Conservation (phyloP, 306 rosid genomes). For the Sophora flavescens region DNA sequence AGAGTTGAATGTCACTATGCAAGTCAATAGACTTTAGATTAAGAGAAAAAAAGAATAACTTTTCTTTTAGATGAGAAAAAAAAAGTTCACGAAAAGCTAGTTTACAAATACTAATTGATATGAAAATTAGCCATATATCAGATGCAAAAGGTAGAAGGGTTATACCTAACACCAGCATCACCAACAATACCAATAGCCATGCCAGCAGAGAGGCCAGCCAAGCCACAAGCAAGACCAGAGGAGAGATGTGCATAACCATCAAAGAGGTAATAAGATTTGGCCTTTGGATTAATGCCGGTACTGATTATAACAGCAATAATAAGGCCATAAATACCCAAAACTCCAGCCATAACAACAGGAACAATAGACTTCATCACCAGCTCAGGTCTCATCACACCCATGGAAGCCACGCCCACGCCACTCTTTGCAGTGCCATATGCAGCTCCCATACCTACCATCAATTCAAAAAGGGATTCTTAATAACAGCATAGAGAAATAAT, state of each 20-base stretch:
- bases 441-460: slow-evolving; percentile 86
- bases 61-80: too few relatives aligned
- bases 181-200: slow-evolving; percentile 95
- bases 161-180: slow-evolving; percentile 91
- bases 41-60: neutral
- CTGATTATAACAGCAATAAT: slow-evolving; percentile 90
- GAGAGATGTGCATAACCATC: slow-evolving; percentile 94
- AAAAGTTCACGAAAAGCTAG: neutral
- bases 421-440: slow-evolving; percentile 92
- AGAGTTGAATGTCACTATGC: neutral
- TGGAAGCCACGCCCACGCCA: slow-evolving; percentile 91
- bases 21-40: neutral
- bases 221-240: slow-evolving; percentile 88
- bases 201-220: slow-evolving; percentile 90
- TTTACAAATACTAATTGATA: neutral
- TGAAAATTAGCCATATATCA: neutral
- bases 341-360: slow-evolving; percentile 95
- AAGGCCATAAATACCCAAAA: slow-evolving; percentile 90
- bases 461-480: too few relatives aligned
- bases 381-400: slow-evolving; percentile 97
- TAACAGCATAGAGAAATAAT: slow-evolving; percentile 3
- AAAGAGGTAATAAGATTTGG: slow-evolving; percentile 86
- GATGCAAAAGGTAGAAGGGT: slow-evolving; percentile 9
- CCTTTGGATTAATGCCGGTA: slow-evolving; percentile 91
- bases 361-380: slow-evolving; percentile 91